Percentiles rank a stretch among this genome's conserved stretches.
Conservation (phyloP, 768 basidiomycete species). For the Chalciporus piperatus region DNA sequence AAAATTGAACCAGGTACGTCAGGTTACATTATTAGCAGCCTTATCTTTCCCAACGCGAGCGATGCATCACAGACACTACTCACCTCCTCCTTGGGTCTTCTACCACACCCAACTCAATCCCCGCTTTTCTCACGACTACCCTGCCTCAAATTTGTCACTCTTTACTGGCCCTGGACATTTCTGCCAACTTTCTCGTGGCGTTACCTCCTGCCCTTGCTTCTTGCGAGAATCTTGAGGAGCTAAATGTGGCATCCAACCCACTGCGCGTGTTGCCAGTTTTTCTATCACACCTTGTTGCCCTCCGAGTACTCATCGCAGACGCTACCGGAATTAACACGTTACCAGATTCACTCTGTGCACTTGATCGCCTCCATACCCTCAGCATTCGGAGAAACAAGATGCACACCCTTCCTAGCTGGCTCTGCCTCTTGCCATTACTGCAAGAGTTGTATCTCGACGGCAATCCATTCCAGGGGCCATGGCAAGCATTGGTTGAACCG, state of each 20-base stretch:
- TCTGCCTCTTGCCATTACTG: slow-evolving; percentile 80
- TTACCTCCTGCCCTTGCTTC: slow-evolving; percentile 81
- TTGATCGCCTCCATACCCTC: slow-evolving; percentile 83
- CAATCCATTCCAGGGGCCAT: slow-evolving; percentile 94
- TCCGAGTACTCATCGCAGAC: slow-evolving; percentile 92
- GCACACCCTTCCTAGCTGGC: slow-evolving; percentile 89
- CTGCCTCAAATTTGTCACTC: slow-evolving; percentile 74
- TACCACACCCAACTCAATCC: slow-evolving; percentile 71
- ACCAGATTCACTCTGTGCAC: slow-evolving; percentile 67
- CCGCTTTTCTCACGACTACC: slow-evolving; percentile 64
- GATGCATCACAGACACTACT: slow-evolving; percentile 66
- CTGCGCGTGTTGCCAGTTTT: slow-evolving; percentile 90
- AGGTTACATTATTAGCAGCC: background rate
- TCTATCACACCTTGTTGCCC: slow-evolving; percentile 67
- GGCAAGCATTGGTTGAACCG: slow-evolving; percentile 87
- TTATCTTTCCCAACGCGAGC: background rate
- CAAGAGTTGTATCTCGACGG: slow-evolving; percentile 91
- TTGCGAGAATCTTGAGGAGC: slow-evolving; percentile 83
- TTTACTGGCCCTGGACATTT: slow-evolving; percentile 91
- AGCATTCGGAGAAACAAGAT: slow-evolving; percentile 89
- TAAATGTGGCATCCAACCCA: slow-evolving; percentile 91
- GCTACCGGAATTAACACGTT: slow-evolving; percentile 77
- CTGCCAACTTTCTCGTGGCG: slow-evolving; percentile 79
- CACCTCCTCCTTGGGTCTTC: slow-evolving; percentile 90
- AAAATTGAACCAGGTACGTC: slow-evolving; percentile 70